Evolutionary conservation across 73 alveolate species (phyloP), one percentile per base, ranked within the genome.

Genomic region (Paramecium biaurelia): DNA sequence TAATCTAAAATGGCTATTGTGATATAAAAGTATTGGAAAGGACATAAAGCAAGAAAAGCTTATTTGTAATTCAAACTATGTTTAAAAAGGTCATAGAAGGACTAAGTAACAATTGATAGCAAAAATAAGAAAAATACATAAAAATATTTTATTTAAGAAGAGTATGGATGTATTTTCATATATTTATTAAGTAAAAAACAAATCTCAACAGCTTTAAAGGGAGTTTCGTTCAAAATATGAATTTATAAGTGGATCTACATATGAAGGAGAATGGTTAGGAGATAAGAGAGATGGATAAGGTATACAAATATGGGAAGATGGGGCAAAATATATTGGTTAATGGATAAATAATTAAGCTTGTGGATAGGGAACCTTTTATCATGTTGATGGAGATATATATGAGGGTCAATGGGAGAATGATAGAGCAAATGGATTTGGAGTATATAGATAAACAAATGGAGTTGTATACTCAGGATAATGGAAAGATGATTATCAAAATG

Each of bases 291-390:
- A 49, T 88, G 94, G 94, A 30, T 37, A 88, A 12, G 94, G 94
- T 20, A 88, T 70, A 88, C 76, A 70, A 24, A 37, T 89, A 92
- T 92, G 76, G 72, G 94, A 70, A 24, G 98, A 97, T 63, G 99
- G 99, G 21, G 98, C 99, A 11, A 92, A 85, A 88, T 97, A 93
- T 92, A 82, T 32, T 23, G 99, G 98, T 5, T 88, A 93, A 42
- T 97, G 98, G 96, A 76, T 43, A 70, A 92, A 95, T 90, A 92
- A 92, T 74, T 95, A 92, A 89, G 98, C 99, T 12, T 88, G 92
- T 59, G 99, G 99, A 1, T 68, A 82, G 57, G 99, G 99, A 6
- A 93, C 92, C 67, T 97, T 96, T 93, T 70, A 42, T 30, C 98
- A 95, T 72, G 86, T 68, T n/a, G 95, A 93, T 92, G 97, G 97